Evolutionary conservation across 176 grass and related monocot genomes (phyloP).

Genomic region (Ensete ventricosum): DNA sequence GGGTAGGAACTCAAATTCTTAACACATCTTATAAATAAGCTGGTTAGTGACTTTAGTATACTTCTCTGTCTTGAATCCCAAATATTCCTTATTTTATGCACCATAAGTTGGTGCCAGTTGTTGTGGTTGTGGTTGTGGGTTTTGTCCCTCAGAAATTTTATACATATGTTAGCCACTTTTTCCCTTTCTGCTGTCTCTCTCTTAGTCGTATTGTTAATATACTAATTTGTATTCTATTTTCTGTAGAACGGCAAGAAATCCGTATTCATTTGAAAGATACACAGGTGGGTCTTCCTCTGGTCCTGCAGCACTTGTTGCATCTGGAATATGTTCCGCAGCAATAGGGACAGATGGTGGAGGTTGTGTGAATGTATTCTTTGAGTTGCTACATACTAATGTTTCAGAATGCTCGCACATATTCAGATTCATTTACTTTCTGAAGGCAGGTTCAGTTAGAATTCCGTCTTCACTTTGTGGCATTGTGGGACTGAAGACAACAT

Average conservation of each 20-base stretch:
- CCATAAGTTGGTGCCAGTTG: too few species aligned
- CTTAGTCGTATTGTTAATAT: neutral
- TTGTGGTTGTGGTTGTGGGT: too few species aligned
- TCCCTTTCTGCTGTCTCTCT: neutral
- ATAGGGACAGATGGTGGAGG: conserved; percentile 96
- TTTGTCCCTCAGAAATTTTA: too few species aligned
- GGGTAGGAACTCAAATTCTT: too few species aligned
- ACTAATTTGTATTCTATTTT: neutral
- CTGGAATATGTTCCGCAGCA: conserved; percentile 77
- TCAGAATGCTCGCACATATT: neutral
- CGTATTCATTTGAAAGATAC: conserved; percentile 89
- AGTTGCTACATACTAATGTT: conserved; percentile 14
- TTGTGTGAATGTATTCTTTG: conserved; percentile 24
- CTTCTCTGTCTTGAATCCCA: too few species aligned
- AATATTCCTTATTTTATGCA: too few species aligned
- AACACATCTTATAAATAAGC: too few species aligned
- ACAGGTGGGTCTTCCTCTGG: conserved; percentile 97
- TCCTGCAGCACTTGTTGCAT: conserved; percentile 86
- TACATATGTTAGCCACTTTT: neutral
- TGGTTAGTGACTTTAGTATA: too few species aligned
- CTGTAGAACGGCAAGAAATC: conserved; percentile 88
- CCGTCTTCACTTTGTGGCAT: conserved; percentile 95
- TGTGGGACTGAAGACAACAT: conserved; percentile 97
- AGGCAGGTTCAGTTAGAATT: conserved; percentile 91
- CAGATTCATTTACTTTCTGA: conserved; percentile 12